phyloP scores from a whole-genome alignment of 1,139 yeast genomes.

The Pichia sp. region DNA sequence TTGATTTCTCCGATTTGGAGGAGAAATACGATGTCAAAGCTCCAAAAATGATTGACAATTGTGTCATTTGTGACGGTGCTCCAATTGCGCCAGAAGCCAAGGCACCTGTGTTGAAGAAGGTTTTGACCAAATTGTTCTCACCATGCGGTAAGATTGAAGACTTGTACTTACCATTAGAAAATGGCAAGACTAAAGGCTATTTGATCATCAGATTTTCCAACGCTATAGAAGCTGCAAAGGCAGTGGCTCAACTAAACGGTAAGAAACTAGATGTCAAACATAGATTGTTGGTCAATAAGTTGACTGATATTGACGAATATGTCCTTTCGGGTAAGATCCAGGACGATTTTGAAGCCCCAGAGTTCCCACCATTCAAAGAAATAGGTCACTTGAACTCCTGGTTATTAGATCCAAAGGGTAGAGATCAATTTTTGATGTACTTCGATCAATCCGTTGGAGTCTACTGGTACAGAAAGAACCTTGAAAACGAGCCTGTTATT shows the following conservation, averaged over 20 bases:
- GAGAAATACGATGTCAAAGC: slow-evolving; percentile 59
- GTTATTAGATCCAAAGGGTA: slow-evolving; percentile 84
- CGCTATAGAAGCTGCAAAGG: slow-evolving; percentile 66
- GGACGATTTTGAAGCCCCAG: slow-evolving; percentile 67
- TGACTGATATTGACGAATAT: slow-evolving; percentile 79
- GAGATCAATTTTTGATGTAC: slow-evolving; percentile 87
- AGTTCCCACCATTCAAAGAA: slow-evolving; percentile 62
- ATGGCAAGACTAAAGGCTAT: slow-evolving; percentile 81
- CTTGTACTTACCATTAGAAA: slow-evolving; percentile 74
- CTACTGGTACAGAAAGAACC: slow-evolving; percentile 78
- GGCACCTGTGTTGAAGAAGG: slow-evolving; percentile 78
- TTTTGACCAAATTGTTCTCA: slow-evolving; percentile 72
- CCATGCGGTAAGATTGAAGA: slow-evolving; percentile 69
- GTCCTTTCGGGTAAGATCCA: slow-evolving; percentile 65
- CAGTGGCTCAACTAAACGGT: slow-evolving; percentile 76
- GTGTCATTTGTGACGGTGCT: slow-evolving; percentile 89
- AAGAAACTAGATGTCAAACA: slow-evolving; percentile 94
- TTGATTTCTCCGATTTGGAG: slow-evolving; percentile 88
- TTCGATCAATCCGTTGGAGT: slow-evolving; percentile 78
- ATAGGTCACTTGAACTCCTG: slow-evolving; percentile 83
- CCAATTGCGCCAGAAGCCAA: slow-evolving; percentile 93
- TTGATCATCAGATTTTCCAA: slow-evolving; percentile 79
- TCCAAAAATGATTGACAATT: slow-evolving; percentile 64
- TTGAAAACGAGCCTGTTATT: slow-evolving; percentile 71
- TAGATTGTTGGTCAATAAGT: slow-evolving; percentile 76